Evolutionary conservation across 2,329 filamentous ascomycete genomes (phyloP).

Genomic region (Colletotrichum sp.): DNA sequence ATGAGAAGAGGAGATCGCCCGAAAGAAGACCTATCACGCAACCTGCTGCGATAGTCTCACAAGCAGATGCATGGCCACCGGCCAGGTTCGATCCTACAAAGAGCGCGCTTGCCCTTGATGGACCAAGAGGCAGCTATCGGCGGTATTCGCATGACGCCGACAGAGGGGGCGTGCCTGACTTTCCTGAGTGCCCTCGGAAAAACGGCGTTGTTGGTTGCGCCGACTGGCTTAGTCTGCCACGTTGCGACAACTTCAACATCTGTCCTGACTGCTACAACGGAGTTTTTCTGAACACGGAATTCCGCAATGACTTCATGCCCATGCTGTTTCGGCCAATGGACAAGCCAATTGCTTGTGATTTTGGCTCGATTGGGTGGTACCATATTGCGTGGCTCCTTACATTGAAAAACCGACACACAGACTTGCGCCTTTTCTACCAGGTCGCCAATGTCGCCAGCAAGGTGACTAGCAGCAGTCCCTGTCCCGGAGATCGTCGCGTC

Average conservation of each 20-base stretch:
- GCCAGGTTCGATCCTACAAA: conserved; percentile 47
- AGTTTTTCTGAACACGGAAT: conserved; percentile 73
- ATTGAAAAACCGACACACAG: conserved; percentile 69
- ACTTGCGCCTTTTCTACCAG: conserved; percentile 72
- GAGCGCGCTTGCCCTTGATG: conserved; percentile 38
- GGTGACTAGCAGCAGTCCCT: conserved; percentile 49
- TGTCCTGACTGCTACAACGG: conserved; percentile 81
- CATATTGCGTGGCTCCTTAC: conserved; percentile 85
- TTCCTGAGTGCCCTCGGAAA: conserved; percentile 75
- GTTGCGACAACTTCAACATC: conserved; percentile 75
- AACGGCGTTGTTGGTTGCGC: conserved; percentile 66
- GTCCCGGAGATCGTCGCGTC: conserved; percentile 58
- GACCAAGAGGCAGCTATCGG: conserved; percentile 51
- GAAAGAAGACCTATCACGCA: conserved; percentile 8
- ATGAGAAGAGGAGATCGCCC: conserved; percentile 28
- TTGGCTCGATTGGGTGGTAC: conserved; percentile 80
- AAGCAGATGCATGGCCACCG: conserved; percentile 47
- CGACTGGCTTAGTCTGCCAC: conserved; percentile 83
- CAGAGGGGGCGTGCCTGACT: conserved; percentile 45
- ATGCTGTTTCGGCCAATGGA: conserved; percentile 63
- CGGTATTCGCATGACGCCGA: conserved; percentile 60
- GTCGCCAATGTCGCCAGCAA: conserved; percentile 68
- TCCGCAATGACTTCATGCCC: conserved; percentile 69
- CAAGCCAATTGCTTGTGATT: conserved; percentile 73
- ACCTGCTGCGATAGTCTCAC: neutral